Percentiles rank a stretch among this genome's conserved stretches.
Conservation (phyloP, 352 stramenopile genomes). For the Hyaloperonospora arabidopsidis region DNA sequence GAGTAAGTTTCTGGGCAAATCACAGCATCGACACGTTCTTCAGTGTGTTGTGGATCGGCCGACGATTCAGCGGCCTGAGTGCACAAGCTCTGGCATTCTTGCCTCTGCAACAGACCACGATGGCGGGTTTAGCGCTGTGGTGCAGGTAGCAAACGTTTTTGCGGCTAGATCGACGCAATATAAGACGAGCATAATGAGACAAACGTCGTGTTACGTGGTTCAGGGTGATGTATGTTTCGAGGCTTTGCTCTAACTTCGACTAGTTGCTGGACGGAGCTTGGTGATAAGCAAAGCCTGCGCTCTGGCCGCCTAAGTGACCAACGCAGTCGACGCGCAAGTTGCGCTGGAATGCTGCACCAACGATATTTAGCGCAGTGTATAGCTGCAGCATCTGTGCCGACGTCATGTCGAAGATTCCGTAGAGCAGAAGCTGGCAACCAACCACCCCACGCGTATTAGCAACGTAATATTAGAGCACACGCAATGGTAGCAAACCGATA, state of each 20-base stretch:
- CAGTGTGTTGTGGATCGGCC: no score
- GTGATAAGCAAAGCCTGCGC: slow-evolving; percentile 42
- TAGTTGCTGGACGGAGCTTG: slow-evolving; percentile 29
- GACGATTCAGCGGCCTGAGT: no score
- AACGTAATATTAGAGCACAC: slow-evolving; percentile 4
- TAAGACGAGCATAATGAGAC: neutral
- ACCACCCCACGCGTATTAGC: neutral
- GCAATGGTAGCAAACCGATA: slow-evolving; percentile 2
- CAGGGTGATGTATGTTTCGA: slow-evolving; percentile 8
- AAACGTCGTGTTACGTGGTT: neutral
- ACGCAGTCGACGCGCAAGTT: slow-evolving; percentile 63
- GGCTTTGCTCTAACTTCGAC: slow-evolving; percentile 6
- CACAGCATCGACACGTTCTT: slow-evolving; percentile 14
- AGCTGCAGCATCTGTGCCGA: slow-evolving; percentile 58
- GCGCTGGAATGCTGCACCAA: slow-evolving; percentile 54
- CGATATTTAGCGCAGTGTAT: slow-evolving; percentile 49
- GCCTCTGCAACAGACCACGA: no score
- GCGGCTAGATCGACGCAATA: no score
- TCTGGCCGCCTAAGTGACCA: slow-evolving; percentile 66
- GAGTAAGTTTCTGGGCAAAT: slow-evolving; percentile 69
- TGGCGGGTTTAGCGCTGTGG: no score
- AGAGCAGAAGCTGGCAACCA: slow-evolving; percentile 41
- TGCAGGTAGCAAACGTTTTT: no score
- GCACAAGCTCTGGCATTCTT: no score
- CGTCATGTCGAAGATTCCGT: slow-evolving; percentile 53